Base-by-base conservation (phyloP, 2,329 filamentous ascomycete genomes). In the Thermochaetoides dissita region DNA sequence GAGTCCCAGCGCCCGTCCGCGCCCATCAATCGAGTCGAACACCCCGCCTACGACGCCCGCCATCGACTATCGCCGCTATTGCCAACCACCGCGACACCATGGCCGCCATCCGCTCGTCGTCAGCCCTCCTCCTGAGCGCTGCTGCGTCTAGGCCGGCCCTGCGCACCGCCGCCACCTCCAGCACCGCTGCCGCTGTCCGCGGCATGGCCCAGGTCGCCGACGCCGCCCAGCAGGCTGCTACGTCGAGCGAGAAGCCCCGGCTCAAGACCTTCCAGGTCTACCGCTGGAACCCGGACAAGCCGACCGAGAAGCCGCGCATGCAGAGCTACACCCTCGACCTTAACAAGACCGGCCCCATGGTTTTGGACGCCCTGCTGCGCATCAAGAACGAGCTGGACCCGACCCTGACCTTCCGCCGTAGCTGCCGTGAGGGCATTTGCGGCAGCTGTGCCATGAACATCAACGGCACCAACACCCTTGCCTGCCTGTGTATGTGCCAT, bases 391-490 rank as follows among this genome's bases (percentile, higher is more conserved):
- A 98, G 75, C 67, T 94, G 50, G 91, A 98, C 65, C 87, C 91
- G 40, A 96, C 91, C 37, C 67, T 98, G 58, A 96, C 91, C 42
- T 98, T 98, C 74, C 78, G 91, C 61, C 70, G 91, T 64, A 93
- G 84, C 65, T 98, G 91, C 70, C 76, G 91, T 67, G 91, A 98
- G 75, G 91, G 91, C 55, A 98, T 98, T 59, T 98, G 91, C 62
- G 91, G 91, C 53, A 94, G 85, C 65, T 98, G 91, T 63, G 91
- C 91, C 53, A 98, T 98, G 91, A 98, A 98, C 74, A 96, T 98
- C 63, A 93, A 96, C 64, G 91, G 91, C 63, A 84, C 93, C 58
- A 98, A 98, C 72, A 98, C 91, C 44, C 69, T 98, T 57, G 91
- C 91, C 54, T 98, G 91, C 68, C 70, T 98, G 61, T 98, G 91